Conservation (phyloP, 768 basidiomycete genomes). For the Tulasnella sp. region DNA sequence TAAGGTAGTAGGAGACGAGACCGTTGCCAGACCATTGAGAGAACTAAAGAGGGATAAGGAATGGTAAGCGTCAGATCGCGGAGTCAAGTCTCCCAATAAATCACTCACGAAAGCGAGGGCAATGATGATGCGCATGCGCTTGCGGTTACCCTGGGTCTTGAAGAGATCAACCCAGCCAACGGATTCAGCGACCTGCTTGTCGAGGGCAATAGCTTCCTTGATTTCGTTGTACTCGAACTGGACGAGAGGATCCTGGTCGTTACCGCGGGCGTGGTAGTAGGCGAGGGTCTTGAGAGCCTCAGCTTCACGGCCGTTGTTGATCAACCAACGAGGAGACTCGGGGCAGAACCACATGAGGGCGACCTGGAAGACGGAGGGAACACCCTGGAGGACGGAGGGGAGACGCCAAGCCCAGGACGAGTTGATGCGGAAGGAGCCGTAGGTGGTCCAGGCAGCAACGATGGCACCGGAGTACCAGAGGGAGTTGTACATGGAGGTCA, state of each 20-base stretch:
- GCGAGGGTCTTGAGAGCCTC: conserved; percentile 68
- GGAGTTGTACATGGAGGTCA: conserved; percentile 77
- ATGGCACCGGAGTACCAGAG: conserved; percentile 85
- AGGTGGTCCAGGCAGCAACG: conserved; percentile 79
- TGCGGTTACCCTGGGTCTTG: conserved; percentile 63
- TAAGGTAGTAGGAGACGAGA: conserved; percentile 68
- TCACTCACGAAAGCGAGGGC: conserved; percentile 26
- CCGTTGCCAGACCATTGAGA: conserved; percentile 58
- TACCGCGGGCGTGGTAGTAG: conserved; percentile 78
- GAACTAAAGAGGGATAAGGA: conserved; percentile 35
- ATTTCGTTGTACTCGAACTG: conserved; percentile 73
- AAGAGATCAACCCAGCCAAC: conserved; percentile 69
- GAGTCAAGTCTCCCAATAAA: background rate
- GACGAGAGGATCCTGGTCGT: conserved; percentile 39
- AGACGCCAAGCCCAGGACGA: conserved; percentile 79
- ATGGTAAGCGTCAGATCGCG: background rate
- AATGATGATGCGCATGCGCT: conserved; percentile 67
- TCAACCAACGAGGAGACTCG: conserved; percentile 74
- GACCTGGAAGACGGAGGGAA: conserved; percentile 66
- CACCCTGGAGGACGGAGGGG: conserved; percentile 66
- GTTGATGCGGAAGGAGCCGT: conserved; percentile 67
- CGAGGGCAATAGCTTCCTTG: conserved; percentile 59
- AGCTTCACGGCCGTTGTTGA: conserved; percentile 67
- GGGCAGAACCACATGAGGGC: conserved; percentile 63
- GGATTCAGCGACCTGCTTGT: conserved; percentile 53